Percentiles rank a stretch among this genome's conserved stretches.
Conservation (phyloP, 352 stramenopile species). For the Blastocystis sp. region DNA sequence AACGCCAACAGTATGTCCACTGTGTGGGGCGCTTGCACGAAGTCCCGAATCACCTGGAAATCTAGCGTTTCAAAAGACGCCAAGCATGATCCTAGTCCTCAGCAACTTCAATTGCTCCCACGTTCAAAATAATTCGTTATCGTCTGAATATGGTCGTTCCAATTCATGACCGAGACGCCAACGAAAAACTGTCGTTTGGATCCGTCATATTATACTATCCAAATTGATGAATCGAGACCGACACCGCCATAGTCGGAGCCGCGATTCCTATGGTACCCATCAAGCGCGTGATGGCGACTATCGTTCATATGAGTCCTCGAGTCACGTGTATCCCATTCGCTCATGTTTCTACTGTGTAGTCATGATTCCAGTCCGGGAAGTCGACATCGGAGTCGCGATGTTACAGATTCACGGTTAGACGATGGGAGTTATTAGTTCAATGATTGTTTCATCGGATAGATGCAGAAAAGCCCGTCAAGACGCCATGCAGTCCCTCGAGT, state of each 20-base stretch:
- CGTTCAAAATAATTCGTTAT: slow-evolving; percentile 37
- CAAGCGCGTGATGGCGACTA: neutral
- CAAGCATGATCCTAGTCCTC: slow-evolving; percentile 19
- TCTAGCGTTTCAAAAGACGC: slow-evolving; percentile 45
- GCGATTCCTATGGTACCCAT: neutral
- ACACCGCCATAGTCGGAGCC: neutral
- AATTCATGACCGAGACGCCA: slow-evolving; percentile 47
- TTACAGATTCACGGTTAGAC: neutral
- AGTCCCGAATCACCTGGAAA: neutral
- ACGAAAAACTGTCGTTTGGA: too few species aligned
- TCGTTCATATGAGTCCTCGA: neutral
- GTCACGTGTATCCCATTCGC: neutral
- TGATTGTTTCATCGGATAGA: too few species aligned
- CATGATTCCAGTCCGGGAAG: too few species aligned
- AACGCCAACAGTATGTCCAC: slow-evolving; percentile 1
- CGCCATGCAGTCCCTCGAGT: neutral
- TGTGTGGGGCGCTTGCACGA: neutral
- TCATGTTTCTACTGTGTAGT: neutral
- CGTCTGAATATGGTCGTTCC: neutral
- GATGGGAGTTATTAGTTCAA: too few species aligned
- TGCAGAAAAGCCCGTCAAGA: too few species aligned
- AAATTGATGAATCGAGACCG: too few species aligned
- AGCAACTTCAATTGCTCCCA: neutral
- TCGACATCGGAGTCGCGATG: neutral
- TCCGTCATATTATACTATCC: too few species aligned